A percentile compares a stretch with the other conserved stretches of the same genome.
Evolutionary conservation across 169 alveolate genomes (phyloP).

Genomic region (Plasmodium vinckei): DNA sequence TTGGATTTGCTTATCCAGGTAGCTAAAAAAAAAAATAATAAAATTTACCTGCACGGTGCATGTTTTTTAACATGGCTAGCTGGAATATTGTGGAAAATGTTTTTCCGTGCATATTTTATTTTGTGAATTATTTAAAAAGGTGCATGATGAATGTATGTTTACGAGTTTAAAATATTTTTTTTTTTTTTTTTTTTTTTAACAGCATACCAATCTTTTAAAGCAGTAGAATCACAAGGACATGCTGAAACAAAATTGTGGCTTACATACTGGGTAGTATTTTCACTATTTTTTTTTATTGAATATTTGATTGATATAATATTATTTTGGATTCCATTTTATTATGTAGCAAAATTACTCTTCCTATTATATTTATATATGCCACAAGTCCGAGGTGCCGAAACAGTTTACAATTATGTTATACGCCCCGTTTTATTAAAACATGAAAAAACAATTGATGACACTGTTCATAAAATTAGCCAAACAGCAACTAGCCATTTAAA

Average conservation of each 20-base stretch:
- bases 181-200: conserved; percentile 41
- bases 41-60: too few relatives aligned
- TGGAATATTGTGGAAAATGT: too few relatives aligned
- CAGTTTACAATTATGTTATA: conserved; percentile 77
- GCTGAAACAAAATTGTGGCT: conserved; percentile 93
- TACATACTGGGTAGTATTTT: conserved; percentile 94
- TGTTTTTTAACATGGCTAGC: too few relatives aligned
- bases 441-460: conserved; percentile 79
- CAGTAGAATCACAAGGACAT: conserved; percentile 85
- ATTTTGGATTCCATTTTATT: conserved; percentile 93
- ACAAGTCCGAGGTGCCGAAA: conserved; percentile 81
- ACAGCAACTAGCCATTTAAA: conserved; percentile 74
- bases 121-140: too few relatives aligned
- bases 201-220: conserved; percentile 90
- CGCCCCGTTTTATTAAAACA: conserved; percentile 81
- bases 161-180: background rate
- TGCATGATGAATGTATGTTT: too few relatives aligned
- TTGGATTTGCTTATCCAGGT: conserved; percentile 81
- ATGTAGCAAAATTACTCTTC: conserved; percentile 87
- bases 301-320: conserved; percentile 88
- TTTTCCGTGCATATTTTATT: too few relatives aligned
- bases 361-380: conserved; percentile 91
- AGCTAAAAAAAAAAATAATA: background rate
- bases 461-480: conserved; percentile 77
- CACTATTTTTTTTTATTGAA: conserved; percentile 88